Evolutionary conservation across 2,329 filamentous ascomycete genomes (phyloP), one percentile per base, ranked within the genome.

Genomic region (Didymella pomorum): DNA sequence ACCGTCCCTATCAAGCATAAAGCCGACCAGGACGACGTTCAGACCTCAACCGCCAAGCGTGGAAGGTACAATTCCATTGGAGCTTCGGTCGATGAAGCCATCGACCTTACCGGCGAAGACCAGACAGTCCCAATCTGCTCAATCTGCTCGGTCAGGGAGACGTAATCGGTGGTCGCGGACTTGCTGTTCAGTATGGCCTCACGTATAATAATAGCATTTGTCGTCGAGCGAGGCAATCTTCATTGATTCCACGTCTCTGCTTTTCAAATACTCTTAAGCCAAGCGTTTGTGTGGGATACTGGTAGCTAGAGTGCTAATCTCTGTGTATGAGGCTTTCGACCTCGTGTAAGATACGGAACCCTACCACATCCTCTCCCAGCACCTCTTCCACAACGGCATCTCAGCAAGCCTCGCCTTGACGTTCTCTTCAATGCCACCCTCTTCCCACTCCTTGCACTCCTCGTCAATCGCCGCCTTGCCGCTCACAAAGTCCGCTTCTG

Each of bases 381-480:
- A 52, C 37, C 57, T 51, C 37, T 47, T 28, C 57, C 51, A 56
- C 0, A 60, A 6, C 11, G 52, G 47, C 57, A 60, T 60, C 47
- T 60, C 47, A 11, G 47, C 47, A 11, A 60, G 23, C 7, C 57
- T 52, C 16, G 57, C 57, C 16, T 35, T 46, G 2, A 52, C 11
- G 20, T 60, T 60, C 37, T 60, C 58, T 26, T 60, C 58, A 6
- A 60, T 46, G 1, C 53, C 58, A 1, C 53, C 58, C 20, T 56
- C 53, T 33, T 60, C 58, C 58, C 58, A 63, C 50, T 47, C 68
- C 76, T 74, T 79, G 12, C 72, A 65, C 58, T 77, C 73, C 16
- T 70, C 77, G 65, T 80, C 79, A 42, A 80, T 55, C 14, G 75
- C 76, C 8, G 73, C 75, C 70, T 80, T 80, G 12, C 78, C 79